phyloP scores from a whole-genome alignment of 306 rosid genomes.

The Fragaria nilgerrensis region DNA sequence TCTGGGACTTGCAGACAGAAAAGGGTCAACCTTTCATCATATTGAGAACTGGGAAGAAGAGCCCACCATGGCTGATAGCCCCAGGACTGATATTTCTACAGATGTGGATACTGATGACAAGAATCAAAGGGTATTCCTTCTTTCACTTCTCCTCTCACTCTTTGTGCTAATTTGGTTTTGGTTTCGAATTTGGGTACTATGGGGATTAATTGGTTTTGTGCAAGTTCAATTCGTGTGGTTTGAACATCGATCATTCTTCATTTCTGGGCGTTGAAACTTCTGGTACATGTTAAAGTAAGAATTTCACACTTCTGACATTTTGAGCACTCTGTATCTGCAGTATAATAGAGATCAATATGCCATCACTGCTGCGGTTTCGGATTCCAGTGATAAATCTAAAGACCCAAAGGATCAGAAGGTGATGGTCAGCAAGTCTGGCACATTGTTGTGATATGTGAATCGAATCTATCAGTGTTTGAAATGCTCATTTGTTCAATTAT shows the following conservation, averaged over 20 bases:
- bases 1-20: slow-evolving; percentile 34
- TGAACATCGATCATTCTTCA: neutral
- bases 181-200: neutral
- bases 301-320: slow-evolving; percentile 27
- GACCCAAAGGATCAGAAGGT: slow-evolving; percentile 98
- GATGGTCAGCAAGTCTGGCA: slow-evolving; percentile 16
- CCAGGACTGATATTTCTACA: slow-evolving; percentile 97
- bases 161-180: neutral
- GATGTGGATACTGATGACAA: slow-evolving; percentile 94
- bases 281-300: neutral
- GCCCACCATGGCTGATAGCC: slow-evolving; percentile 90
- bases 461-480: slow-evolving; percentile 11
- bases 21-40: slow-evolving; percentile 45
- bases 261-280: slow-evolving; percentile 14
- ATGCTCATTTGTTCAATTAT: slow-evolving; percentile 19
- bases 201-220: neutral
- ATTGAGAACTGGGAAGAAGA: slow-evolving; percentile 42
- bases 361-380: slow-evolving; percentile 56
- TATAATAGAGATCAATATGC: slow-evolving; percentile 59
- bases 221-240: neutral
- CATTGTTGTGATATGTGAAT: slow-evolving; percentile 11
- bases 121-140: slow-evolving; percentile 66
- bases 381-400: slow-evolving; percentile 91
- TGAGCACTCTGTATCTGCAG: slow-evolving; percentile 47
- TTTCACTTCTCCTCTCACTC: slow-evolving; percentile 18